These are phyloP conservation scores for Grosmannia serpens DNA, from an alignment of 2,329 filamentous ascomycete genomes.

Conservation along the genomic window DNA sequence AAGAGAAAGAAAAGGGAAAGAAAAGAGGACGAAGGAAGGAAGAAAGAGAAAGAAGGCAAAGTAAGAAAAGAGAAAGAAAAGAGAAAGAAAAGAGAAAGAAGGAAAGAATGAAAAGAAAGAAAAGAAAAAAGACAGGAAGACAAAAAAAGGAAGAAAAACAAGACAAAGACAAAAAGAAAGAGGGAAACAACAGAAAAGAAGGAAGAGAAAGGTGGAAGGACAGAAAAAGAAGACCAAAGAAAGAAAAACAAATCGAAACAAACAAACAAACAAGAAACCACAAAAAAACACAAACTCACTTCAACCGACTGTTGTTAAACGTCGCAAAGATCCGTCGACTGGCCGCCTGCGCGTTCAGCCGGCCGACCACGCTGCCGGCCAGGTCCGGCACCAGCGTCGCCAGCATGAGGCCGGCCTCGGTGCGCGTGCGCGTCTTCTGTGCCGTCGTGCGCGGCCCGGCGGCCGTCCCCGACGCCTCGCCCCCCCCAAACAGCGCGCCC, in stretches of 20 bases:
- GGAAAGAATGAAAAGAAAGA: neutral
- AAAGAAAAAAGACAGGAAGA: neutral
- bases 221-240: neutral
- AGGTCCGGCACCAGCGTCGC: slow-evolving; percentile 84
- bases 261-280: neutral
- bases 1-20: neutral
- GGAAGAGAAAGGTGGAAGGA: neutral
- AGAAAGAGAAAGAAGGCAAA: neutral
- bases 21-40: neutral
- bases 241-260: neutral
- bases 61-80: neutral
- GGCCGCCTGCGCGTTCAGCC: slow-evolving; percentile 81
- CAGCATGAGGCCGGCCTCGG: slow-evolving; percentile 80
- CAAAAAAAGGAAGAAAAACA: neutral
- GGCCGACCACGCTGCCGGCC: slow-evolving; percentile 84
- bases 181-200: neutral
- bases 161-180: neutral
- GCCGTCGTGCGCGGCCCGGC: slow-evolving; percentile 44
- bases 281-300: slow-evolving; percentile 45
- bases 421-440: slow-evolving; percentile 70
- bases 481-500: slow-evolving; percentile 53
- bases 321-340: slow-evolving; percentile 82
- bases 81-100: neutral
- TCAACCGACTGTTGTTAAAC: slow-evolving; percentile 80
- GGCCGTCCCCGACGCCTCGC: slow-evolving; percentile 14